These are phyloP conservation scores for Hypomyces rosellus DNA, from an alignment of 2,329 filamentous ascomycete species.

Conservation along the genomic window DNA sequence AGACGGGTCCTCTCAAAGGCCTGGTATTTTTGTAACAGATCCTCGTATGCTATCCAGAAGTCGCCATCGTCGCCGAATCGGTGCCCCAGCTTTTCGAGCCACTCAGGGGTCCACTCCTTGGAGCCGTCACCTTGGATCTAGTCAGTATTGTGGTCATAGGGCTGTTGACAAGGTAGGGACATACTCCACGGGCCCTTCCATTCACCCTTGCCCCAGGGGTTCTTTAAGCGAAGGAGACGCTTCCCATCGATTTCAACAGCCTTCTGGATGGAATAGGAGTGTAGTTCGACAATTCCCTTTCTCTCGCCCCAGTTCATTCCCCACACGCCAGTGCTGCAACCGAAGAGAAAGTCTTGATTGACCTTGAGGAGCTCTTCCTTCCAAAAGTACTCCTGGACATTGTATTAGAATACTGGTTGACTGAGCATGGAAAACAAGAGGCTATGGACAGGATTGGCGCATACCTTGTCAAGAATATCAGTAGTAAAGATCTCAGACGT, in stretches of 20 bases:
- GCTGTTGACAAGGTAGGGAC: slow-evolving; percentile 1
- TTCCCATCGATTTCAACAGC: slow-evolving; percentile 51
- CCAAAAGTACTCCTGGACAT: slow-evolving; percentile 55
- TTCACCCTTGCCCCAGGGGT: slow-evolving; percentile 76
- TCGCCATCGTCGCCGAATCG: slow-evolving; percentile 71
- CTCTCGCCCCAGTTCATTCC: slow-evolving; percentile 31
- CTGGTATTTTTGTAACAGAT: slow-evolving; percentile 53
- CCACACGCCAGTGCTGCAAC: slow-evolving; percentile 44
- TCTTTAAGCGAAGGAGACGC: slow-evolving; percentile 59
- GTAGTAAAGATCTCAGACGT: slow-evolving; percentile 59
- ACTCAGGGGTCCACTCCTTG: slow-evolving; percentile 77
- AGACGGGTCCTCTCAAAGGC: slow-evolving; percentile 53
- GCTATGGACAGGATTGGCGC: no score
- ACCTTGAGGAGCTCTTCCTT: slow-evolving; percentile 68
- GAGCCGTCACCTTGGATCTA: slow-evolving; percentile 56
- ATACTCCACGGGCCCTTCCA: slow-evolving; percentile 73
- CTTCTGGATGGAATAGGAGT: slow-evolving; percentile 57
- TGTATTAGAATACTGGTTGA: neutral
- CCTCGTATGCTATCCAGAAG: slow-evolving; percentile 55
- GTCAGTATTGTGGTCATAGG: slow-evolving; percentile 12
- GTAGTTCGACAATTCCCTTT: slow-evolving; percentile 52
- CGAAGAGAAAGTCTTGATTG: slow-evolving; percentile 71
- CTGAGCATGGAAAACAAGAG: slow-evolving; percentile 19
- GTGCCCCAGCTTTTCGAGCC: slow-evolving; percentile 65
- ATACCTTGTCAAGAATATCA: slow-evolving; percentile 66